Conservation (phyloP, 2,329 filamentous ascomycete species). For the Alternaria sp. region DNA sequence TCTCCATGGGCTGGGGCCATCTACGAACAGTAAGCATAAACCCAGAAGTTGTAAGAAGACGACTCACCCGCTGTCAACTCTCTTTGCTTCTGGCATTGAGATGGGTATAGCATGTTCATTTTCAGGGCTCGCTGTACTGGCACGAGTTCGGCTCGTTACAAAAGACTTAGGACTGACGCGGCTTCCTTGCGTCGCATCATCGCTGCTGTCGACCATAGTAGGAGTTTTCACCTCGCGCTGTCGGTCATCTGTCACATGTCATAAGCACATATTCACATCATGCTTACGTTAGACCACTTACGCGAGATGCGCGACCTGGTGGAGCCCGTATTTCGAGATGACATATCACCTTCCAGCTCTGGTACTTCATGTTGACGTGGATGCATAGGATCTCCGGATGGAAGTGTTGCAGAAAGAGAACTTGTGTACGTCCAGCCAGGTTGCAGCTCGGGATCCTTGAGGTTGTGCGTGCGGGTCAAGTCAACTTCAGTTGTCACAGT, state of each 20-base stretch:
- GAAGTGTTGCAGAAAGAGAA: constrained; percentile 40
- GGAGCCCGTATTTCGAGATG: constrained; percentile 41
- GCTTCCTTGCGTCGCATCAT: constrained; percentile 34
- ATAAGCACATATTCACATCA: neutral
- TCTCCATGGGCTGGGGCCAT: constrained; percentile 24
- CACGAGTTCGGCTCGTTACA: constrained; percentile 32
- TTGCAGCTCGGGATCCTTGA: constrained; percentile 40
- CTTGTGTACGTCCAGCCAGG: constrained; percentile 42
- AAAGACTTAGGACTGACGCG: constrained; percentile 38
- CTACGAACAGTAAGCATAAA: constrained; percentile 18
- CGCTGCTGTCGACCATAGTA: constrained; percentile 28
- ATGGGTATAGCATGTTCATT: constrained; percentile 6
- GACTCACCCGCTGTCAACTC: constrained; percentile 14
- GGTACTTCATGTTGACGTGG: constrained; percentile 33
- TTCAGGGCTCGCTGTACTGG: constrained; percentile 27
- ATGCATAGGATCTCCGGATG: constrained; percentile 46
- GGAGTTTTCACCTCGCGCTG: constrained; percentile 35
- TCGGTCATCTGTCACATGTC: constrained; percentile 33
- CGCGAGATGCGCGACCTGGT: constrained; percentile 39
- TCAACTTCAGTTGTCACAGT: constrained; percentile 13
- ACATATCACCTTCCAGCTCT: constrained; percentile 43
- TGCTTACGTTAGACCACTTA: constrained; percentile 21
- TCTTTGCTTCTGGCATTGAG: neutral
- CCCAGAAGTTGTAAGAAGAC: neutral
- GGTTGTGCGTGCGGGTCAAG: constrained; percentile 14